Base-by-base conservation (phyloP, 2,329 filamentous ascomycete species). In the Sporothrix euskadiensis region DNA sequence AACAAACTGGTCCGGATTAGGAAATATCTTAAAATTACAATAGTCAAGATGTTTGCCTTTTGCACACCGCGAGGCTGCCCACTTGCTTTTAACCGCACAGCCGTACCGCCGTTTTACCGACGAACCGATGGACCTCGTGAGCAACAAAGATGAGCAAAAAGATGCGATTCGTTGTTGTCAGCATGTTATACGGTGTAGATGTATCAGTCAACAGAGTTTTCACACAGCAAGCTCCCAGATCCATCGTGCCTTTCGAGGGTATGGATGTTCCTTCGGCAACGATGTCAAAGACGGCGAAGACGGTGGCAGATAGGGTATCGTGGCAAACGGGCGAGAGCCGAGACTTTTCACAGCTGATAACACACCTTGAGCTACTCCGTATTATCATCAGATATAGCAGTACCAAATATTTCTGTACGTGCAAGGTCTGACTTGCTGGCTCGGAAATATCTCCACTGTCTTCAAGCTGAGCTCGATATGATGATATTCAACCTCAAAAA, bases 1-100 rank as follows among this genome's bases (percentile, higher is more conserved):
- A 78, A 85, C 80, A 81, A 83, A 76, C 78, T 78, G 78, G 77
- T 78, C 81, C 79, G 75, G 70, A 81, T 84, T 83, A 81, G 84
- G 83, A 85, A 84, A 84, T 84, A 49, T 83, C 26, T 79, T 73
- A 68, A 74, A 52, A 74, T 73, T 74, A 52, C 73, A 71, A 71
- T 35, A 32, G 35, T 30, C 35, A 49, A 41, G 19, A 8, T 69
- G 47, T 70, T 69, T 10, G 44, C 30, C 44, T 56, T 41, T 19
- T 41, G 26, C 16, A 26, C 61, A 22, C 6, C 39, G 44, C 44
- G 44, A 16, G 44, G 44, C 14, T 16, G 19, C 26, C 44, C 16
- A 35, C 35, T 56, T 69, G 52, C 61, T 54, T 77, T 81, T 81
- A 80, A 77, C 78, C 80, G 79, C 75, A 73, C 77, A 78, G 76